Evolutionary conservation across 2,329 filamentous ascomycete species (phyloP).

Genomic region (Knufia petricola): DNA sequence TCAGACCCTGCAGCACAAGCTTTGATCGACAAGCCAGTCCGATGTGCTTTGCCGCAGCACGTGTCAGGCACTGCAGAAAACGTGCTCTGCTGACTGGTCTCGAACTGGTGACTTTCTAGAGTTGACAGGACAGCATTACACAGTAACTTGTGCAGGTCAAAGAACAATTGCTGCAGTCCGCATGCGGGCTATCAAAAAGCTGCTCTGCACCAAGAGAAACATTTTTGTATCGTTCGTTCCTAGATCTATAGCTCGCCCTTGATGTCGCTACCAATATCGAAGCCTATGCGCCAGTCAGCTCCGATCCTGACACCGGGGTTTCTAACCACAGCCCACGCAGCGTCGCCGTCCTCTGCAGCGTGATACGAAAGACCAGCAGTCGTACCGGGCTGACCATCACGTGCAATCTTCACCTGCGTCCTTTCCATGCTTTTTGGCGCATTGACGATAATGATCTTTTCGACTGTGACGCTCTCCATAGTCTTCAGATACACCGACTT

Average conservation of each 20-base stretch:
- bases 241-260: slow-evolving; percentile 18
- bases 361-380: slow-evolving; percentile 54
- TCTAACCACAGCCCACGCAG: slow-evolving; percentile 54
- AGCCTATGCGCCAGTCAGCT: slow-evolving; percentile 54
- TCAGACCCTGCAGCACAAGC: too few relatives aligned
- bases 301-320: slow-evolving; percentile 54
- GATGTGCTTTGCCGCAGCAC: not conserved
- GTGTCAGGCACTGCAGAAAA: not conserved
- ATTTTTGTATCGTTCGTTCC: not conserved
- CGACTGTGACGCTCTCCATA: slow-evolving; percentile 69
- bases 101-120: too few relatives aligned
- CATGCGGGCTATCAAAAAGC: too few relatives aligned
- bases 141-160: too few relatives aligned
- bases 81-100: too few relatives aligned
- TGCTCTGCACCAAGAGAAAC: not conserved
- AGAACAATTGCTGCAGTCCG: too few relatives aligned
- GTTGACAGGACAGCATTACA: too few relatives aligned
- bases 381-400: slow-evolving; percentile 38
- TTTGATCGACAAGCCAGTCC: not conserved
- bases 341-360: slow-evolving; percentile 43
- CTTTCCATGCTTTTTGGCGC: slow-evolving; percentile 66
- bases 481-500: slow-evolving; percentile 65
- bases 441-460: slow-evolving; percentile 76
- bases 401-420: slow-evolving; percentile 42
- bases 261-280: slow-evolving; percentile 26